phyloP scores from a whole-genome alignment of 2,329 filamentous ascomycete species.

The Claviceps lovelessii region DNA sequence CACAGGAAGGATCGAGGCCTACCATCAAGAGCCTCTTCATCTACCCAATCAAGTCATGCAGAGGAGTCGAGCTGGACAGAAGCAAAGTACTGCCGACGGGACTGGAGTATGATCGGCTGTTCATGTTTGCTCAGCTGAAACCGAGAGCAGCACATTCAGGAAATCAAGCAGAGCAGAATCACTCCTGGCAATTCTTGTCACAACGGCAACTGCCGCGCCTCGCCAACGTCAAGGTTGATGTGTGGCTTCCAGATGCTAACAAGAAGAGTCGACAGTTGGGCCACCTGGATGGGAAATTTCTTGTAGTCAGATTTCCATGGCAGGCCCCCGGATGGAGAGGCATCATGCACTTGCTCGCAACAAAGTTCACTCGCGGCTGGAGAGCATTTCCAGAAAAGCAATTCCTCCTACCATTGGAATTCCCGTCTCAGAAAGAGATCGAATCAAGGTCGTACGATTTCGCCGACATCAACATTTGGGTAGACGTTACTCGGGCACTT shows the following conservation, averaged over 20 bases:
- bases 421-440: conserved; percentile 43
- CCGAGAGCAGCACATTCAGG: conserved; percentile 3
- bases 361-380: conserved; percentile 36
- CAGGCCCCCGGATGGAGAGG: conserved; percentile 34
- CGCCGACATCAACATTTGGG: conserved; percentile 52
- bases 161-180: background rate
- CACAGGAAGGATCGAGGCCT: conserved; percentile 10
- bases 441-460: conserved; percentile 42
- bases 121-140: conserved; percentile 57
- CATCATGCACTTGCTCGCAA: conserved; percentile 27
- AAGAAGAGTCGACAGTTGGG: conserved; percentile 38
- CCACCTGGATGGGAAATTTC: conserved; percentile 39
- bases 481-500: conserved; percentile 38
- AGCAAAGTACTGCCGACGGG: conserved; percentile 53
- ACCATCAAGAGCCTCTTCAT: conserved; percentile 52
- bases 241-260: conserved; percentile 54
- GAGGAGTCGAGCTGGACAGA: conserved; percentile 55
- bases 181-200: conserved; percentile 57
- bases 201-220: conserved; percentile 55
- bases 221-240: conserved; percentile 51
- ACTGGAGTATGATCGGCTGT: conserved; percentile 67
- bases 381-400: conserved; percentile 44
- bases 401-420: conserved; percentile 50
- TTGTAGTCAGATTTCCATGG: conserved; percentile 56
- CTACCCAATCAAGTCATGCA: conserved; percentile 75